Evolutionary conservation across 805 yeast species (phyloP).

Genomic region (Monosporozyma siamensis): DNA sequence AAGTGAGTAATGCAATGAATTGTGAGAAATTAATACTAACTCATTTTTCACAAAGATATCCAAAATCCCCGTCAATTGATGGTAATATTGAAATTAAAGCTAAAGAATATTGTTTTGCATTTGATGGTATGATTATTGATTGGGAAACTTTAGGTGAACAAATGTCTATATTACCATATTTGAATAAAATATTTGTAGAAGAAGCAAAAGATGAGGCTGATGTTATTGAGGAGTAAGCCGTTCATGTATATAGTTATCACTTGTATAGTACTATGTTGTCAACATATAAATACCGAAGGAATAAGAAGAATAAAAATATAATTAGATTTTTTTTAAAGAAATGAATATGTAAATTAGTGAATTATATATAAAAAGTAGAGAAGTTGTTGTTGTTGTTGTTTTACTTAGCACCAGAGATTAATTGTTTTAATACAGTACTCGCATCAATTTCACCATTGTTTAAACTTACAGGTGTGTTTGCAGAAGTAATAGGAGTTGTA

Average conservation of each 20-base stretch:
- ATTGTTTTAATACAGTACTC: conserved; percentile 22
- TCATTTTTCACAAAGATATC: conserved; percentile 88
- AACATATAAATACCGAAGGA: not conserved
- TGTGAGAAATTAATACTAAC: conserved; percentile 68
- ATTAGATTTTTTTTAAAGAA: not conserved
- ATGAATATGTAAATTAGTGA: not conserved
- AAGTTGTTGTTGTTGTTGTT: too few species aligned
- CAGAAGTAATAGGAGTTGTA: conserved; percentile 4
- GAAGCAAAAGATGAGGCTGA: conserved; percentile 22
- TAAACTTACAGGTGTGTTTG: conserved; percentile 4
- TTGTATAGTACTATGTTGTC: not conserved
- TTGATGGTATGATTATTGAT: conserved; percentile 53
- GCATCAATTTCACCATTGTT: conserved; percentile 19
- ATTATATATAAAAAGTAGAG: not conserved
- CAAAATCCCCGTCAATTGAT: conserved; percentile 40
- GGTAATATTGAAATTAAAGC: conserved; percentile 23
- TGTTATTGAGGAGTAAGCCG: not conserved
- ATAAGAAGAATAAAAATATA: not conserved
- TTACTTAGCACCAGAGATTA: conserved; percentile 13
- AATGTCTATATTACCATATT: conserved; percentile 17
- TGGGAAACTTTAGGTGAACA: conserved; percentile 38
- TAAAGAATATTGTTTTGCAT: conserved; percentile 42
- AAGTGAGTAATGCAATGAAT: conserved; percentile 59
- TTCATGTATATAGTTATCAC: not conserved
- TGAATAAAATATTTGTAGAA: conserved; percentile 26